Evolutionary conservation across 2,329 filamentous ascomycete genomes (phyloP), one percentile per base, ranked within the genome.

Genomic region (Fusarium cyanostomum): DNA sequence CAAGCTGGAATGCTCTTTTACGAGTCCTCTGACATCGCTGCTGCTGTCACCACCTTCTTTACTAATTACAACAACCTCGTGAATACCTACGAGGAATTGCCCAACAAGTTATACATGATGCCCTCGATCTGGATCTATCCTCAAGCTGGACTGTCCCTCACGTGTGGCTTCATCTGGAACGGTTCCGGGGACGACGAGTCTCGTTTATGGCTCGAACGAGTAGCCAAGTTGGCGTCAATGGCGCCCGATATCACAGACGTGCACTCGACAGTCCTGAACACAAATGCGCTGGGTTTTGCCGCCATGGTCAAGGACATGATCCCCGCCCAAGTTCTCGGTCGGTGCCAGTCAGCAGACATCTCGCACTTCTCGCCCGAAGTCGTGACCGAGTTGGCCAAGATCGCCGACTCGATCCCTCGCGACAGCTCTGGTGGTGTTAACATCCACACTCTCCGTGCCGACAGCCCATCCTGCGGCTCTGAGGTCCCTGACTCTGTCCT

Each of bases 111-210:
- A 3, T 42, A 56, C 18, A 8, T 51, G 12, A 39, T 56, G 41
- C 48, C 48, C 1, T 56, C 46, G 8, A 41, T 52, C 28, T 56
- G 48, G 48, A 31, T 51, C 12, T 44, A 52, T 7, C 54, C 54
- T 0, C 27, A 39, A 1, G 31, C 41, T 2, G 54, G 54, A 7
- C 26, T 56, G 3, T 12, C 48, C 3, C 18, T 56, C 13, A 39
- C 46, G 6, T 56, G 54, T 9, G 48, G 54, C 7, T 44, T 56
- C 9, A 41, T 56, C 7, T 56, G 54, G 54, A 56, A 56, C 30
- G 54, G 54, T 2, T 33, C 41, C 12, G 41, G 48, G 7, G 41
- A 31, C 15, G 34, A 56, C 11, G 48, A 45, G 27, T 52, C 48
- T 27, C 48, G 54, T 13, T n/a, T 44, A 2, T 56, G 54, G 54